Evolutionary conservation across 768 basidiomycete species (phyloP).

Genomic region (Multifurca ochricompacta): DNA sequence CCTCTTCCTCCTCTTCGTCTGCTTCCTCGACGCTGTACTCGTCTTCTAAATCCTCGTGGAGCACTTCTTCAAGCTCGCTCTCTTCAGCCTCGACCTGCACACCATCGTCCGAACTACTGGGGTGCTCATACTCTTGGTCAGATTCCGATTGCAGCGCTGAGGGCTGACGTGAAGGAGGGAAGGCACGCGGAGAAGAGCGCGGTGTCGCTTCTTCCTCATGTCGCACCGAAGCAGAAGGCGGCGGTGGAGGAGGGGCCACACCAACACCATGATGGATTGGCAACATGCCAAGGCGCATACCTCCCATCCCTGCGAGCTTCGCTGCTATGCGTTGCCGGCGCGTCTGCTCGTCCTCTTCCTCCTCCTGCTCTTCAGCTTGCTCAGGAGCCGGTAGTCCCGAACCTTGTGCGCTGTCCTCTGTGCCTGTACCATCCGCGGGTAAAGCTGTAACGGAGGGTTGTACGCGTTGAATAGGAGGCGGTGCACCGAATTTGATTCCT

Average conservation of each 20-base stretch:
- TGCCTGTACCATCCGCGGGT: slow-evolving; percentile 22
- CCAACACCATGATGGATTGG: slow-evolving; percentile 24
- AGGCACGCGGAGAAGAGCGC: slow-evolving; percentile 25
- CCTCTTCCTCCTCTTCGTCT: slow-evolving; percentile 36
- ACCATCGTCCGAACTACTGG: slow-evolving; percentile 45
- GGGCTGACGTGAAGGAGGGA: slow-evolving; percentile 29
- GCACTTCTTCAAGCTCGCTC: slow-evolving; percentile 63
- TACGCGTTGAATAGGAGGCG: slow-evolving; percentile 38
- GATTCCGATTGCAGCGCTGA: slow-evolving; percentile 31
- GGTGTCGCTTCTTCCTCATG: slow-evolving; percentile 23
- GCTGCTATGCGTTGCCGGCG: slow-evolving; percentile 47
- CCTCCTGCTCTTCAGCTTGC: slow-evolving; percentile 26
- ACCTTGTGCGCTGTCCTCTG: slow-evolving; percentile 21
- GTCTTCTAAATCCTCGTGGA: slow-evolving; percentile 41
- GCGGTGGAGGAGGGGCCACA: slow-evolving; percentile 17
- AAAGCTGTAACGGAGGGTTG: slow-evolving; percentile 29
- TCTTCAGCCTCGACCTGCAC: slow-evolving; percentile 63
- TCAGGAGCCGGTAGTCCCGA: slow-evolving; percentile 22
- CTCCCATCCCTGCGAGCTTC: slow-evolving; percentile 47
- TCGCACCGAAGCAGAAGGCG: neutral
- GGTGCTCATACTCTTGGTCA: slow-evolving; percentile 37
- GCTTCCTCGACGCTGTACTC: slow-evolving; percentile 18
- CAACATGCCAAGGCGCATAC: slow-evolving; percentile 51
- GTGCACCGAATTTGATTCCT: slow-evolving; percentile 74
- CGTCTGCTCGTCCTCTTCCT: slow-evolving; percentile 54